A percentile compares a stretch with the other conserved stretches of the same genome.
phyloP scores from a whole-genome alignment of 2,329 filamentous ascomycete species.

The Fusarium compactum region DNA sequence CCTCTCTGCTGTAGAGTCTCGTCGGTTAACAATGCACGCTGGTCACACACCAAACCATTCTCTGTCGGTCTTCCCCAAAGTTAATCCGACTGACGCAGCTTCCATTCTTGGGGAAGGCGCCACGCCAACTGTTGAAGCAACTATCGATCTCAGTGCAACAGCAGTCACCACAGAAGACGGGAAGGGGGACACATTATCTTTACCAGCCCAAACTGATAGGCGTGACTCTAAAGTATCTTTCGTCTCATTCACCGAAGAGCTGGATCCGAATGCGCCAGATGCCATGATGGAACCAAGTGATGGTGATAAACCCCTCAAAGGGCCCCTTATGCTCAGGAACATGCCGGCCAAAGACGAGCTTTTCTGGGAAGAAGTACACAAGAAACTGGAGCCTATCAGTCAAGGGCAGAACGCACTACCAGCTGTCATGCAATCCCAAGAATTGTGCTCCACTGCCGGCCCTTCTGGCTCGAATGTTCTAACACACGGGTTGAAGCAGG shows the following conservation, averaged over 20 bases:
- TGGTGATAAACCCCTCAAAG: constrained; percentile 60
- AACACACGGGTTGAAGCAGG: constrained; percentile 11
- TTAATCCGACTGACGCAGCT: constrained; percentile 55
- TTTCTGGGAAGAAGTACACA: constrained; percentile 63
- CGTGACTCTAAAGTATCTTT: constrained; percentile 39
- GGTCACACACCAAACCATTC: constrained; percentile 73
- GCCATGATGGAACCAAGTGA: constrained; percentile 55
- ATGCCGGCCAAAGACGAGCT: constrained; percentile 67
- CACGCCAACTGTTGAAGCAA: constrained; percentile 47
- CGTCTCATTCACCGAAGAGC: constrained; percentile 18
- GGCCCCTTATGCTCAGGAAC: constrained; percentile 67
- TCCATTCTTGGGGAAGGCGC: constrained; percentile 46
- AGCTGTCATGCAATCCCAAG: constrained; percentile 54
- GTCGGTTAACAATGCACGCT: constrained; percentile 70
- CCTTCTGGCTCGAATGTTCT: constrained; percentile 30
- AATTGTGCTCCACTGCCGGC: constrained; percentile 30
- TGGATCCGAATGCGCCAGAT: constrained; percentile 41
- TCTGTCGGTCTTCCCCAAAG: constrained; percentile 63
- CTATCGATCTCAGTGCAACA: constrained; percentile 22
- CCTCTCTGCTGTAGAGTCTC: constrained; percentile 61
- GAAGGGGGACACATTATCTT: neutral
- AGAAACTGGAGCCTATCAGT: constrained; percentile 64
- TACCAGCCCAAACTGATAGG: constrained; percentile 19
- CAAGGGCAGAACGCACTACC: constrained; percentile 61
- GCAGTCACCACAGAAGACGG: constrained; percentile 9